phyloP scores from a whole-genome alignment of 768 basidiomycete species.

The Kwoniella shandongensis region DNA sequence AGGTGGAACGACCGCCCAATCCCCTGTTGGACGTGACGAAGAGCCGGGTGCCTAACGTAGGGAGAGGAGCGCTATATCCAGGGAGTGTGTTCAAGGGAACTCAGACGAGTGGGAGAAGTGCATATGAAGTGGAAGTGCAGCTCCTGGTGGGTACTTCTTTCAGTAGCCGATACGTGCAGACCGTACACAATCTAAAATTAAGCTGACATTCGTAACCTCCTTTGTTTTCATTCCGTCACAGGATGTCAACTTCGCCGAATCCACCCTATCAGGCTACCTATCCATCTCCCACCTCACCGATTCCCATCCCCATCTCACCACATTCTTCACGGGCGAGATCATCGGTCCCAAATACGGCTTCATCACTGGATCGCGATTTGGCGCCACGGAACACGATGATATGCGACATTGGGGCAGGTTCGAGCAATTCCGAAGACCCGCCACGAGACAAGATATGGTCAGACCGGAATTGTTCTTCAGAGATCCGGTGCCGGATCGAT shows the following conservation, averaged over 20 bases:
- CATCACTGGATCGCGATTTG: constrained; percentile 64
- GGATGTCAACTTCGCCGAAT: constrained; percentile 86
- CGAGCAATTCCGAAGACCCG: constrained; percentile 74
- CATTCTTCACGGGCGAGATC: constrained; percentile 95
- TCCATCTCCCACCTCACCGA: constrained; percentile 89
- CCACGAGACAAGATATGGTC: constrained; percentile 71
- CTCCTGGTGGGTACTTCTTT: constrained; percentile 67
- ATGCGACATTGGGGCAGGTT: constrained; percentile 93
- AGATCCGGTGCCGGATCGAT: constrained; percentile 50
- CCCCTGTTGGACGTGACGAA: constrained; percentile 46
- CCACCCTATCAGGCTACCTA: constrained; percentile 86
- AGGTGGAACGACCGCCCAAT: constrained; percentile 29
- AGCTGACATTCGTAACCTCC: constrained; percentile 8
- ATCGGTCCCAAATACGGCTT: constrained; percentile 90
- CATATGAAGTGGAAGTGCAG: constrained; percentile 90
- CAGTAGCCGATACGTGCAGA: constrained; percentile 6
- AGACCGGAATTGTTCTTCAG: constrained; percentile 74
- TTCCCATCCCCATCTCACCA: constrained; percentile 92
- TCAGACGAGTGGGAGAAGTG: constrained; percentile 89
- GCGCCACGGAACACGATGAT: constrained; percentile 82
- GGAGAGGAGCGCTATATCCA: constrained; percentile 61
- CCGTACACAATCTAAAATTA: neutral
- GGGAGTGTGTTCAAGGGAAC: constrained; percentile 86
- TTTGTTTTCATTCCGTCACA: constrained; percentile 46
- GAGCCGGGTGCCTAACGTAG: constrained; percentile 32